Conservation (phyloP, 768 basidiomycete genomes). For the Tylopilus rubrobrunneus region DNA sequence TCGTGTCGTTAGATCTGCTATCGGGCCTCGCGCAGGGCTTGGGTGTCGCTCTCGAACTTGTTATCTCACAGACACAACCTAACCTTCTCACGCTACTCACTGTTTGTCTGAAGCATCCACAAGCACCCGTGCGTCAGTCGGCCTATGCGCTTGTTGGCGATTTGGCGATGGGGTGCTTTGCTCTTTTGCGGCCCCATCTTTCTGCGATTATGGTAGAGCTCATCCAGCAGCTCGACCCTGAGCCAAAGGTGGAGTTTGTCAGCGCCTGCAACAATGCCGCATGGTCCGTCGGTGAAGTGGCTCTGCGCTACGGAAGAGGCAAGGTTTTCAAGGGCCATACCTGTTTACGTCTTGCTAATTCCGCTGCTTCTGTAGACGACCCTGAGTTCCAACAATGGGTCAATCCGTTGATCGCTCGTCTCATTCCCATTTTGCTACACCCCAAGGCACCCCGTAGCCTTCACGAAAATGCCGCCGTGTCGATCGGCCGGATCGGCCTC, state of each 20-base stretch:
- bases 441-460: constrained; percentile 90
- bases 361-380: constrained; percentile 47
- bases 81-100: constrained; percentile 78
- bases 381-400: constrained; percentile 92
- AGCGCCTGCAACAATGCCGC: constrained; percentile 99
- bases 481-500: constrained; percentile 92
- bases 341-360: constrained; percentile 2
- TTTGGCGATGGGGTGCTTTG: constrained; percentile 94
- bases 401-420: constrained; percentile 74
- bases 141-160: constrained; percentile 99
- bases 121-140: constrained; percentile 92
- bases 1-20: too few relatives aligned
- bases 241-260: constrained; percentile 90
- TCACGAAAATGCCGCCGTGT: constrained; percentile 97
- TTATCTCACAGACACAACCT: constrained; percentile 69
- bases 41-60: constrained; percentile 67
- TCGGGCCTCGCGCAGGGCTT: constrained; percentile 96
- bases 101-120: constrained; percentile 91
- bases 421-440: constrained; percentile 91
- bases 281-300: constrained; percentile 99
- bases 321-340: constrained; percentile 3
- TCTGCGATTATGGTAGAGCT: constrained; percentile 88
- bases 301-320: constrained; percentile 86
- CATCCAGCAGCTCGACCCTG: constrained; percentile 84
- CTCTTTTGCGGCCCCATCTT: constrained; percentile 79